A percentile compares a stretch with the other conserved stretches of the same genome.
phyloP scores from a whole-genome alignment of 2,329 filamentous ascomycete genomes.

The Aureobasidium subglaciale region DNA sequence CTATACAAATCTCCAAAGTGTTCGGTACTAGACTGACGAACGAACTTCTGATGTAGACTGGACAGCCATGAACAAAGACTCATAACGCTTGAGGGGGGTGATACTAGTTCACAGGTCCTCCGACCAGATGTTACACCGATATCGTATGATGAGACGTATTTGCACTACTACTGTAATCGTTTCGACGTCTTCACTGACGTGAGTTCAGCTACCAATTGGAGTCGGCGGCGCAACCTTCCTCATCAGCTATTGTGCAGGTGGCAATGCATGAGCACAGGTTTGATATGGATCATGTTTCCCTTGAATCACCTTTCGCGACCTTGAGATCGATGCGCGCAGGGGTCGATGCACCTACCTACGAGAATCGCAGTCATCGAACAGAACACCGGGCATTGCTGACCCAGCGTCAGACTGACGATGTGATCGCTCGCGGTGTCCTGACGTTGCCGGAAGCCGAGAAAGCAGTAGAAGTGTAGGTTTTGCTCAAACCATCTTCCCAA shows the following conservation, averaged over 20 bases:
- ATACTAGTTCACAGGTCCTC: too few species aligned
- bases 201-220: too few species aligned
- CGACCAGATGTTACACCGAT: too few species aligned
- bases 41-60: background rate
- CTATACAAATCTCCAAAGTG: too few species aligned
- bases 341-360: background rate
- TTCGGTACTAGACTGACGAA: background rate
- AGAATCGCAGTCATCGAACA: background rate
- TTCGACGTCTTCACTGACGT: too few species aligned
- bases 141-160: too few species aligned
- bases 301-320: background rate
- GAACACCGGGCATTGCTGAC: background rate
- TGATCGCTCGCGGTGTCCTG: background rate
- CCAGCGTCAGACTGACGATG: background rate
- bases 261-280: background rate
- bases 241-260: too few species aligned
- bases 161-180: too few species aligned
- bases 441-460: background rate
- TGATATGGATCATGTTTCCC: background rate
- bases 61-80: background rate
- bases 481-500: too few species aligned
- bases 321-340: background rate
- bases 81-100: background rate
- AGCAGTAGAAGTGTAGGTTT: background rate
- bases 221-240: too few species aligned